Base-by-base conservation (phyloP, 768 basidiomycete genomes). In the Fomitopsis serialis region DNA sequence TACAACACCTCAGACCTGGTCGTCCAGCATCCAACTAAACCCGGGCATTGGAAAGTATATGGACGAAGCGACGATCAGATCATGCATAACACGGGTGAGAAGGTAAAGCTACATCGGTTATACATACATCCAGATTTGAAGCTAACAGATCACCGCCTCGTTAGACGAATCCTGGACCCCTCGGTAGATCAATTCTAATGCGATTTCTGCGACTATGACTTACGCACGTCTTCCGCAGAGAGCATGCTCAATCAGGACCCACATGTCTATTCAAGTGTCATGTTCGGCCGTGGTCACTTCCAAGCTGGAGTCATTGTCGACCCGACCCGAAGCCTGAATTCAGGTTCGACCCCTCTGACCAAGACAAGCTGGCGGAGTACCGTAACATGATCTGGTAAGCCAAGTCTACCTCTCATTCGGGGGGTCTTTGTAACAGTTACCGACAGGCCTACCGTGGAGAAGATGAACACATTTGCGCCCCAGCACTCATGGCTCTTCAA, bases 31-130 rank as follows among this genome's bases (percentile, higher is more conserved):
- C 75, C 77, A 4, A 68, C 66, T 0, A 70, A 73, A 19, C 62
- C 59, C 1, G 60, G 62, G 1, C 55, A 68, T 24, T 77, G 67
- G 65, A 70, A 63, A 50, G 57, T 78, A 1, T 69, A 63, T 48
- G 76, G 78, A 2, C 66, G 78, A 15, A 62, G 58, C 10, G 77
- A 78, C 52, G 77, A 78, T 51, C 76, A 78, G 59, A 72, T 78
- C 37, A 71, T 72, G 60, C 66, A 73, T 45, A 66, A 61, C 29
- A 75, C 70, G 12, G 74, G 74, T n/a, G 70, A 73, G 56, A 74
- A 72, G 68, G 71, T 70, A 43, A 13, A 46, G 34, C 6, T n/a
- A n/a, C 8, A 13, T 21, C 3, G 3, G 13, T 5, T 19, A 5
- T 48, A 12, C 17, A n/a, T n/a, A 11, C 24, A 3, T 5, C 4